Evolutionary conservation across 1,139 yeast species (phyloP), one percentile per base, ranked within the genome.

Genomic region (Taiozyma onychis): DNA sequence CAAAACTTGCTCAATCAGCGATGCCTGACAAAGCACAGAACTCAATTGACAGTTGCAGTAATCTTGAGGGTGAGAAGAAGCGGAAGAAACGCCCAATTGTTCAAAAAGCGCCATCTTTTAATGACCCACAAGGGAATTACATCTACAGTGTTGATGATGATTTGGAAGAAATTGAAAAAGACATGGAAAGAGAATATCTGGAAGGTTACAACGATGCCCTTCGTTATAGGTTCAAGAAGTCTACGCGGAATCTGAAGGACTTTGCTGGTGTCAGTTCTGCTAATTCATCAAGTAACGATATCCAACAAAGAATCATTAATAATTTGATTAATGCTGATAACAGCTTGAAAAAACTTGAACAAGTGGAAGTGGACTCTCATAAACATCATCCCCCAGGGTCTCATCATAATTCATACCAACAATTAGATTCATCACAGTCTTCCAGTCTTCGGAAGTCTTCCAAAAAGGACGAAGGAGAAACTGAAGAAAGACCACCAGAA

Each of bases 71-170:
- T 28, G 50, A 47, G 30, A 53, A 48, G 42, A 55, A 53, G 24
- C 13, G 41, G 45, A 57, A 59, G 54, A 61, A 62, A 45, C 53
- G 56, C n/a, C 63, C 63, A 1, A 47, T 30, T 8, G 18, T 57
- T 3, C 58, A 53, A 43, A 52, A 56, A 44, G 53, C 55, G 5
- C 61, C 57, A 3, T 57, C 62, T 8, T 11, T 49, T 21, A 48
- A 48, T 7, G 51, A 46, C 16, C 57, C 62, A 37, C 41, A 37
- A 3, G 21, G 44, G 32, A 65, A 62, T 44, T 63, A 72, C 44
- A 65, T 85, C 2, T 85, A 81, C 61, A 80, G 87, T 28, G 93
- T 87, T 0, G 96, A 88, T 64, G 95, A 88, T 64, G 88, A 84
- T 58, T 85, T 81, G 43, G 79, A 76, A 46, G 87, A 80, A 52